Base-by-base conservation (phyloP, 805 yeast species). In the Ogataea wickerhamii region DNA sequence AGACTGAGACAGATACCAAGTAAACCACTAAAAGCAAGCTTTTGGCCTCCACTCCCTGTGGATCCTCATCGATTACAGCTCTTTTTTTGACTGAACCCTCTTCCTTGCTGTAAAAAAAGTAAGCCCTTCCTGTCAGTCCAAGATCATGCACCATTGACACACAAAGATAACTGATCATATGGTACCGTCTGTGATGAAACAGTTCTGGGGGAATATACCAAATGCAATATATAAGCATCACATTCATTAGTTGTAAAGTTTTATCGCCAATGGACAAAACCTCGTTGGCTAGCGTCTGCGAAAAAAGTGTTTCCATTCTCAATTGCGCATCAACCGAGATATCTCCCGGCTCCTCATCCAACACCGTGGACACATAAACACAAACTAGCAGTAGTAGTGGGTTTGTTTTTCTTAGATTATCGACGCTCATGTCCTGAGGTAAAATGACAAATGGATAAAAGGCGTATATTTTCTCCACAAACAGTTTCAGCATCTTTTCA, bases 161-260 rank as follows among this genome's bases (percentile, higher is more conserved):
- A 36, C 88, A 78, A 17, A 86, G 64, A 11, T 76, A 66, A 38
- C 78, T 76, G 45, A 86, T 70, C 36, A 87, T 65, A 55, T 85
- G 93, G 47, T 81, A 80, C 33, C 94, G 74, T 40, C 94, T 76
- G 49, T 83, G 84, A 46, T 80, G 84, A 47, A 85, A 84, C 49
- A 85, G 66, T 58, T 87, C 96, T 0, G 95, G 85, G 4, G 86
- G 75, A 47, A 83, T 85, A 55, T 87, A 87, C 95, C 95, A 88
- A 20, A 81, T 59, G 18, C 83, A 73, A 36, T 83, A 64, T 5
- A 85, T 52, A 14, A 83, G 54, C 34, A 84, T 63, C 14, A 80
- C 64, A 55, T 81, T 80, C 27, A 87, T 63, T 25, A 86, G 60
- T 55, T 86, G 89, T 13, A 79, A 60, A 5, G 80, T 71, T 61